Evolutionary conservation across 805 yeast species (phyloP), one percentile per base, ranked within the genome.

Genomic region (Starmerella ratchasimensis): DNA sequence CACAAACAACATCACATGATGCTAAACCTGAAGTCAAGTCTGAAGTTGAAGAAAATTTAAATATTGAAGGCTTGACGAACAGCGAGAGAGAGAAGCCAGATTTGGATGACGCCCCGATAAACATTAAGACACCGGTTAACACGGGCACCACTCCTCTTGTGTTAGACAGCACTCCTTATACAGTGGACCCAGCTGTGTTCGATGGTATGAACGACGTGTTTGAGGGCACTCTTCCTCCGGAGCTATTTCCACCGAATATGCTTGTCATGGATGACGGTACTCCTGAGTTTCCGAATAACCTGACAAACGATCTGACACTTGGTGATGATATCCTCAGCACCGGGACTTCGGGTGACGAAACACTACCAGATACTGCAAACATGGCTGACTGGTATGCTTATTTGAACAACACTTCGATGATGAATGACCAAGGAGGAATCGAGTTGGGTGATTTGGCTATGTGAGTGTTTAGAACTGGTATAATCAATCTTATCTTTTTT

Each of bases 371-470:
- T 39, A 45, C 60, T 25, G 40, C 61, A 34, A 52, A 52, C 39
- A 48, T 61, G 45, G 57, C 56, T 15, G 65, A 62, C 42, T 56
- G 63, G 65, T 60, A 60, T 46, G 57, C 61, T 33, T 61, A 51
- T 40, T 42, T 60, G 34, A 45, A 25, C 24, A 14, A 20, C 7
- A 35, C 24, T 4, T 6, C 6, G 14, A 14, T 13, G 6, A 15
- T 28, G 31, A 15, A 28, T 13, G 19, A 15, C 19, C 7, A 5
- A 11, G 31, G 19, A 7, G 19, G 20, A 5, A 28, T 20, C 7
- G 28, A 26, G 15, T 13, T 26, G 8, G 28, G 28, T 13, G 28
- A 26, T n/a, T 15, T 26, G 7, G 28, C 28, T 7, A 26, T 26
- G 28, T 26, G n/a, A 26, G 11, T 22, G 11, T 22, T 8, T 8